These are phyloP conservation scores for Coniochaeta prunicola DNA, from an alignment of 2,329 filamentous ascomycete species.

Conservation along the genomic window DNA sequence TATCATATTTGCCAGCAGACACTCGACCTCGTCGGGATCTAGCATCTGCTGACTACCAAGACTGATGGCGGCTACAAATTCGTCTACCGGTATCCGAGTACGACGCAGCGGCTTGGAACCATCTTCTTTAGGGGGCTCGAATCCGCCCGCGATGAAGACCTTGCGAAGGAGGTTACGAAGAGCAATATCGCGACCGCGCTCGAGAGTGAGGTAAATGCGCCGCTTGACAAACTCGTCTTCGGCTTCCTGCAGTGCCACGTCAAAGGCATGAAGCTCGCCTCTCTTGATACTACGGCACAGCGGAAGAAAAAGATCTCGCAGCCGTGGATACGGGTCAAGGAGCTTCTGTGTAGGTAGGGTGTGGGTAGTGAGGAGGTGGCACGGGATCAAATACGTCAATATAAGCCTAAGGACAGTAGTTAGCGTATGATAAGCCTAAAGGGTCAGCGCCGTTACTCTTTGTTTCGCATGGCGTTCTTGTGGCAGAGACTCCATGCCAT, in stretches of 20 bases:
- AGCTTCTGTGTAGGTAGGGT: constrained; percentile 69
- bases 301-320: constrained; percentile 73
- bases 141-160: constrained; percentile 80
- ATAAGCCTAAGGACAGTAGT: constrained; percentile 56
- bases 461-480: constrained; percentile 63
- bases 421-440: constrained; percentile 10
- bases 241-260: constrained; percentile 68
- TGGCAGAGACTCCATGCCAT: constrained; percentile 80
- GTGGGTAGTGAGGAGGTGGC: constrained; percentile 81
- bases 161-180: constrained; percentile 87
- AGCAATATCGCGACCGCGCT: constrained; percentile 85
- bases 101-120: constrained; percentile 55
- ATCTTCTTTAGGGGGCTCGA: constrained; percentile 67
- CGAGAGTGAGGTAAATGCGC: constrained; percentile 89
- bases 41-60: constrained; percentile 61
- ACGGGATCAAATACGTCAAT: constrained; percentile 89
- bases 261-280: constrained; percentile 78
- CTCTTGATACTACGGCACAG: constrained; percentile 71
- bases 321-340: constrained; percentile 65
- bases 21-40: constrained; percentile 92
- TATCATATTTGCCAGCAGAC: constrained; percentile 89
- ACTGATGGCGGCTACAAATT: constrained; percentile 80
- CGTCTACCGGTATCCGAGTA: constrained; percentile 72
- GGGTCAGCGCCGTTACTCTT: constrained; percentile 52
- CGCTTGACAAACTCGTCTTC: constrained; percentile 92